Evolutionary conservation across 2,329 filamentous ascomycete genomes (phyloP).

Genomic region (Microdochium paspali): DNA sequence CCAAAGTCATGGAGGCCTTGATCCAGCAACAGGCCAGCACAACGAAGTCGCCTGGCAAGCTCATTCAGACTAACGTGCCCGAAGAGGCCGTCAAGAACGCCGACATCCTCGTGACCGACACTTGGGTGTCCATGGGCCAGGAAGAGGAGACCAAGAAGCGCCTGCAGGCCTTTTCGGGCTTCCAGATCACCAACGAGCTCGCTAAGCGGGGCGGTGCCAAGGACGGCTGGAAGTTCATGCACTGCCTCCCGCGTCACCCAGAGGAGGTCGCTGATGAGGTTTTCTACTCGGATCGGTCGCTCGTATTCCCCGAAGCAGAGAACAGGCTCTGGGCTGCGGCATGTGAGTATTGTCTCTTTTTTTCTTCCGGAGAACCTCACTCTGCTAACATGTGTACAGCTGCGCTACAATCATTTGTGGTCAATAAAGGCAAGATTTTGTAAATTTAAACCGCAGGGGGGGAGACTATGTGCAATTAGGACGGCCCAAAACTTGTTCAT

Average conservation of each 20-base stretch:
- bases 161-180: conserved; percentile 75
- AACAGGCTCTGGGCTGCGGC: conserved; percentile 90
- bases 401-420: conserved; percentile 78
- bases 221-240: conserved; percentile 93
- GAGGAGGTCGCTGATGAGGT: conserved; percentile 95
- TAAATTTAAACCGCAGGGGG: conserved; percentile 11
- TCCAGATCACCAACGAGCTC: conserved; percentile 82
- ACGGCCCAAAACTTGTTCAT: too few species aligned
- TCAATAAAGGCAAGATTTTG: conserved; percentile 78
- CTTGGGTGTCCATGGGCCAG: conserved; percentile 98
- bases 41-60: conserved; percentile 49
- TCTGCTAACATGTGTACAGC: conserved; percentile 31
- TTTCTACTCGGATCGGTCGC: conserved; percentile 75
- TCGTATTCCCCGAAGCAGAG: conserved; percentile 91
- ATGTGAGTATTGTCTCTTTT: conserved; percentile 34
- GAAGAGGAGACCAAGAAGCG: conserved; percentile 74
- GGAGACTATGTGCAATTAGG: too few species aligned
- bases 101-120: conserved; percentile 89
- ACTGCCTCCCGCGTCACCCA: conserved; percentile 83
- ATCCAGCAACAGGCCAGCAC: conserved; percentile 56
- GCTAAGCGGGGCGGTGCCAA: conserved; percentile 80
- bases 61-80: conserved; percentile 68
- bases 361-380: neutral
- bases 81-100: conserved; percentile 80
- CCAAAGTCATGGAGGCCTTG: conserved; percentile 60